A percentile compares a stretch with the other conserved stretches of the same genome.
Evolutionary conservation across 768 basidiomycete species (phyloP).

Genomic region (Calvatia gigantea): DNA sequence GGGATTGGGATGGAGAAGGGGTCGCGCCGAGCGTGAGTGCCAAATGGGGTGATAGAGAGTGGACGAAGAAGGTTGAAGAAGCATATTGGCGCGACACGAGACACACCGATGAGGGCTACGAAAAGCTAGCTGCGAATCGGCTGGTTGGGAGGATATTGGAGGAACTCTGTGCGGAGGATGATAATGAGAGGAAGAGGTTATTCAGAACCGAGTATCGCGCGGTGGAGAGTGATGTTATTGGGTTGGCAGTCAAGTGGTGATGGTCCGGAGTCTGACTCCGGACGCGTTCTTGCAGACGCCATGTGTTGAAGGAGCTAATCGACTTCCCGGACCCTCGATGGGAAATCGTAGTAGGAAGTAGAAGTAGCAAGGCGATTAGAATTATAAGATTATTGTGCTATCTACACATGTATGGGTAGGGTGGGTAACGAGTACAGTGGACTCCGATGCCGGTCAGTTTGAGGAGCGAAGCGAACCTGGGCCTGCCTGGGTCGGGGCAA

Average conservation of each 20-base stretch:
- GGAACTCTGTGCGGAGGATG: constrained; percentile 27
- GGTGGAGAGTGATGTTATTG: constrained; percentile 82
- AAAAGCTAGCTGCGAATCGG: constrained; percentile 25
- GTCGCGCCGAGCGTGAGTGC: constrained; percentile 45
- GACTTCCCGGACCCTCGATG: neutral
- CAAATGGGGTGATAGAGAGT: constrained; percentile 81
- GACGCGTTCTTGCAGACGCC: neutral
- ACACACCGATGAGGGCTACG: neutral
- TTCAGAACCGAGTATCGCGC: constrained; percentile 82
- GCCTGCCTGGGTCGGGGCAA: constrained; percentile 8
- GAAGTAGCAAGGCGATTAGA: constrained; percentile 7
- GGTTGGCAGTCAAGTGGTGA: constrained; percentile 74
- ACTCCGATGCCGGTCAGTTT: neutral
- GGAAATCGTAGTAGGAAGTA: neutral
- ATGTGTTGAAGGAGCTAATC: neutral
- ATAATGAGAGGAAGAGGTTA: constrained; percentile 40
- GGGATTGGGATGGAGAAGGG: constrained; percentile 60
- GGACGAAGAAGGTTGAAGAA: constrained; percentile 78
- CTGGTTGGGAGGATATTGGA: constrained; percentile 17
- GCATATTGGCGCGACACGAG: constrained; percentile 65
- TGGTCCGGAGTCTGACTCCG: too few relatives aligned
- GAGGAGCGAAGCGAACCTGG: neutral
- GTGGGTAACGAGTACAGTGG: neutral
- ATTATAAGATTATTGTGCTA: constrained; percentile 11
- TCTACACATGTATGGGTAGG: constrained; percentile 12